Conservation (phyloP, 495 filamentous ascomycete species). For the Lindgomyces ingoldianus region DNA sequence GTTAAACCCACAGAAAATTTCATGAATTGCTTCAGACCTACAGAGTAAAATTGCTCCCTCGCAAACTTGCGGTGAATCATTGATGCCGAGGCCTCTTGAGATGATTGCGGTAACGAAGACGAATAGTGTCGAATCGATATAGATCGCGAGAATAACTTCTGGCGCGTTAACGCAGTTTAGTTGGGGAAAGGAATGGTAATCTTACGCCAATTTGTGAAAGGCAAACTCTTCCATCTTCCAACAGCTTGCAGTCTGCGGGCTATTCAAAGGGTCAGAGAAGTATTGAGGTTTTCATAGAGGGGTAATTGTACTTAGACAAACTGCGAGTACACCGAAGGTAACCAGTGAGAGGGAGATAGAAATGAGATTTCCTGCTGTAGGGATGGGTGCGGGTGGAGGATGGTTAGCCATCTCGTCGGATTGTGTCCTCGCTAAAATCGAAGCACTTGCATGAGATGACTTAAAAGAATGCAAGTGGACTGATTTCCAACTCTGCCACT, state of each 20-base stretch:
- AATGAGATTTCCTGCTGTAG: constrained; percentile 44
- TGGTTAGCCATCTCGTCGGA: too few relatives aligned
- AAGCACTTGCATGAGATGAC: too few relatives aligned
- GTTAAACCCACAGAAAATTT: neutral
- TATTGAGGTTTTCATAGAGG: neutral
- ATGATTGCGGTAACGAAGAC: constrained; percentile 54
- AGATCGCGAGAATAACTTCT: constrained; percentile 55
- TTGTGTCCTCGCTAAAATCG: too few relatives aligned
- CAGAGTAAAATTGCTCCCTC: constrained; percentile 54
- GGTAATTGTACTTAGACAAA: constrained; percentile 49
- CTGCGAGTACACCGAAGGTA: constrained; percentile 48
- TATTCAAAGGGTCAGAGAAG: constrained; percentile 8
- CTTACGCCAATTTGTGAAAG: constrained; percentile 53
- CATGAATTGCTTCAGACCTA: constrained; percentile 27
- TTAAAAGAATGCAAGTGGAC: too few relatives aligned
- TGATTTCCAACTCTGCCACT: too few relatives aligned
- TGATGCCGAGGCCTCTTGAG: constrained; percentile 52
- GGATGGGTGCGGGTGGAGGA: too few relatives aligned
- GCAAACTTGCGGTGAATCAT: constrained; percentile 48
- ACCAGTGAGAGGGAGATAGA: constrained; percentile 49
- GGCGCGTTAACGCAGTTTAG: neutral
- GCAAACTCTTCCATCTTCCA: constrained; percentile 49
- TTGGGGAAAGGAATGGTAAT: constrained; percentile 15
- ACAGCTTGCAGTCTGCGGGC: constrained; percentile 36
- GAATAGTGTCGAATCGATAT: constrained; percentile 54